Evolutionary conservation across 306 rosid species (phyloP).

Genomic region (Datisca glomerata): DNA sequence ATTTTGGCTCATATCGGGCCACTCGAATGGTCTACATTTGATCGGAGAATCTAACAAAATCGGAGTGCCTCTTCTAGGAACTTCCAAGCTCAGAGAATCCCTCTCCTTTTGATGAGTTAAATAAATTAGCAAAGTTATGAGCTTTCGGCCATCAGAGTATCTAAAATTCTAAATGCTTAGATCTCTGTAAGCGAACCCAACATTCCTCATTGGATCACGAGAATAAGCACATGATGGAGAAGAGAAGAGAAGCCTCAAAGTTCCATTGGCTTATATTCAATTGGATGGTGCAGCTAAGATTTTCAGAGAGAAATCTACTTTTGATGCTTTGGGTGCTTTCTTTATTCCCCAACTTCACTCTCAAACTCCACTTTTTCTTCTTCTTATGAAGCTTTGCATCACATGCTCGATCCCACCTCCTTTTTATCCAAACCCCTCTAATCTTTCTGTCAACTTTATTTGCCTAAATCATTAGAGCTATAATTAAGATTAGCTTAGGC

Average conservation of each 20-base stretch:
- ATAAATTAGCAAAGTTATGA: too few species aligned
- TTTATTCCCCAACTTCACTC: constrained; percentile 19
- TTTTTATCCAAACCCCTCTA: constrained; percentile 14
- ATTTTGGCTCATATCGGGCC: too few species aligned
- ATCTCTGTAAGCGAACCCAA: constrained; percentile 6
- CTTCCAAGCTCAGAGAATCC: too few species aligned
- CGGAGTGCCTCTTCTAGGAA: too few species aligned
- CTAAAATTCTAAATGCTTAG: too few species aligned
- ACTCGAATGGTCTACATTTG: too few species aligned
- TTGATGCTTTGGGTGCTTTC: constrained; percentile 10
- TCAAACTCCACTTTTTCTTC: neutral
- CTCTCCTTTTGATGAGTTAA: too few species aligned
- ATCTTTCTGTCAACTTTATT: constrained; percentile 15
- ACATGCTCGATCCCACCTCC: constrained; percentile 27
- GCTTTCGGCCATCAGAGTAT: too few species aligned
- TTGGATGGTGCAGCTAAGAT: too few species aligned
- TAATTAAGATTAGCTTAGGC: constrained; percentile 8
- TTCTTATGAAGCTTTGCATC: constrained; percentile 29
- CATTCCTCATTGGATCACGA: constrained; percentile 10
- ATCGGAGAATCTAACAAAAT: too few species aligned
- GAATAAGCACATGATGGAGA: constrained; percentile 13
- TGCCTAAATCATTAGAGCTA: constrained; percentile 12
- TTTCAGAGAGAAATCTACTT: constrained; percentile 6
- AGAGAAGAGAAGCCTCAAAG: too few species aligned
- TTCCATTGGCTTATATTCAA: too few species aligned